These are phyloP conservation scores for Elongisporangium senticosum DNA, from an alignment of 352 stramenopile species.

Conservation along the genomic window DNA sequence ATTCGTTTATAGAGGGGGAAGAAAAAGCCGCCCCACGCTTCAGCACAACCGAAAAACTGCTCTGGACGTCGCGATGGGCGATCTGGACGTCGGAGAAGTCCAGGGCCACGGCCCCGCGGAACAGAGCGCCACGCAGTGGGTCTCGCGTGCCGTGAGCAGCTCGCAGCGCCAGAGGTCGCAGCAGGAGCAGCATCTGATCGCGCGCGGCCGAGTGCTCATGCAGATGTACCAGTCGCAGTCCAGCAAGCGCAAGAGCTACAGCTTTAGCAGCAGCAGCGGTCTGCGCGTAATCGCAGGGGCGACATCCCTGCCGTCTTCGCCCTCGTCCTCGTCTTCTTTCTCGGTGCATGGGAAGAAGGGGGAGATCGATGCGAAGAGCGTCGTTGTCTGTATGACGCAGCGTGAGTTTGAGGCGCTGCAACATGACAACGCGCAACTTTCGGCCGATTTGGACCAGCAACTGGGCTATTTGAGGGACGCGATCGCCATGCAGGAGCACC, in stretches of 20 bases:
- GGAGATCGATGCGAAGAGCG: constrained; percentile 10
- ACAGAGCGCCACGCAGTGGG: not conserved
- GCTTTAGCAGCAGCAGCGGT: constrained; percentile 2
- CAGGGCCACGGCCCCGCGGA: not conserved
- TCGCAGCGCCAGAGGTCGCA: not conserved
- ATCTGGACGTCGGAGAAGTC: not conserved
- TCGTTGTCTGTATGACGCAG: constrained; percentile 3
- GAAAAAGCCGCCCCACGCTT: not conserved
- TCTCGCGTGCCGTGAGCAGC: not conserved
- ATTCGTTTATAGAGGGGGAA: not conserved
- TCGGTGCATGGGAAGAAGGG: constrained; percentile 18
- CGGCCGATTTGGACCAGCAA: constrained; percentile 22
- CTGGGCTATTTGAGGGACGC: constrained; percentile 19
- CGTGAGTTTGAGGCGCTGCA: constrained; percentile 27
- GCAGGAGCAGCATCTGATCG: constrained; percentile 34
- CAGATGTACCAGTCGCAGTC: constrained; percentile 44
- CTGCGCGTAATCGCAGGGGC: constrained; percentile 21
- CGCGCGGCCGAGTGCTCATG: constrained; percentile 33
- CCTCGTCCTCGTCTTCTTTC: constrained; percentile 12
- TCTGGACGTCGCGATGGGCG: not conserved
- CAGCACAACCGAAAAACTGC: not conserved
- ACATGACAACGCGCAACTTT: constrained; percentile 18
- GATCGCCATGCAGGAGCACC: constrained; percentile 11
- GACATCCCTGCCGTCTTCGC: constrained; percentile 5
- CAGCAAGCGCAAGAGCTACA: not conserved